Conservation (phyloP, 2,329 filamentous ascomycete genomes). For the Aschersonia sp. region DNA sequence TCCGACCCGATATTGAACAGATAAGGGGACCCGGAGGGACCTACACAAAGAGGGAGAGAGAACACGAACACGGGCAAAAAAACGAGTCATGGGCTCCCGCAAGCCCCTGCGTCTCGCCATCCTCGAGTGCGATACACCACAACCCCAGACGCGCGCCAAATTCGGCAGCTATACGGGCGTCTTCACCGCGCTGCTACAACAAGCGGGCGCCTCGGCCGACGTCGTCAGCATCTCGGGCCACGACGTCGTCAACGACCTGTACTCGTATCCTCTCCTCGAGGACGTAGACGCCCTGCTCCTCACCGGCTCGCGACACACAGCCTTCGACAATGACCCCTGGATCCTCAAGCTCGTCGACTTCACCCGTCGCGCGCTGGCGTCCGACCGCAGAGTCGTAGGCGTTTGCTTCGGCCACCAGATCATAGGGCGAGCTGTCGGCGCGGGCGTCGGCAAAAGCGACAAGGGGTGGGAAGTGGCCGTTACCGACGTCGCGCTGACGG, state of each 20-base stretch:
- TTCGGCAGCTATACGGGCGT: constrained; percentile 63
- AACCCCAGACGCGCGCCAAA: constrained; percentile 45
- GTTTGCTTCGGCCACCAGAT: constrained; percentile 36
- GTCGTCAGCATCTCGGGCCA: constrained; percentile 47
- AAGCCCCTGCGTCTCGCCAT: constrained; percentile 58
- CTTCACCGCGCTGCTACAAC: constrained; percentile 44
- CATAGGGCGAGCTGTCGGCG: constrained; percentile 25
- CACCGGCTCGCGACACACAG: constrained; percentile 52
- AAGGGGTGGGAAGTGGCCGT: constrained; percentile 31
- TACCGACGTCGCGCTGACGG: constrained; percentile 22
- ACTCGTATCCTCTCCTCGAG: constrained; percentile 57
- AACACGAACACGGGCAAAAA: background rate
- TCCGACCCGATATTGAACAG: too few species aligned
- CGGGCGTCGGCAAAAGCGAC: constrained; percentile 20
- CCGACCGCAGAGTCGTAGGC: constrained; percentile 36
- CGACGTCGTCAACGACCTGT: constrained; percentile 53
- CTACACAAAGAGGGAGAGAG: background rate
- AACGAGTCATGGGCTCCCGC: background rate
- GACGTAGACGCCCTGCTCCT: constrained; percentile 72
- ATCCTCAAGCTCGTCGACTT: constrained; percentile 27
- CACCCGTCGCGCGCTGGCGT: constrained; percentile 15
- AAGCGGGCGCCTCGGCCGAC: constrained; percentile 25
- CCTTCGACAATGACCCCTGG: constrained; percentile 28
- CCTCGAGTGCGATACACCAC: constrained; percentile 74
- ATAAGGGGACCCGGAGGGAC: too few species aligned